phyloP scores from a whole-genome alignment of 2,329 filamentous ascomycete species.

The Fonsecaea pedrosoi region DNA sequence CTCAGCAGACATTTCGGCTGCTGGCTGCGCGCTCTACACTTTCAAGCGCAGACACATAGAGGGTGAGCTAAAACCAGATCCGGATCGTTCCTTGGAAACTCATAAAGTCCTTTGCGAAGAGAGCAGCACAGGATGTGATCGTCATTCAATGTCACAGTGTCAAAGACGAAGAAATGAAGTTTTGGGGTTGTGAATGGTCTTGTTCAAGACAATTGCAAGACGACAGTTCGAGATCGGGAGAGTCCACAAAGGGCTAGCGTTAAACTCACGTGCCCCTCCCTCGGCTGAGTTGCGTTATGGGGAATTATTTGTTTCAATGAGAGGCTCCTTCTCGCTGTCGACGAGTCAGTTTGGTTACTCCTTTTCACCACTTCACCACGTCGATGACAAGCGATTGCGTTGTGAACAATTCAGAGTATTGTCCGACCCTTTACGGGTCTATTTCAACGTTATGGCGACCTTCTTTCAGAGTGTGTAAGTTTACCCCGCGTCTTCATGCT shows the following conservation, averaged over 20 bases:
- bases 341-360: slow-evolving; percentile 25
- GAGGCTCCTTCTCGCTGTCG: slow-evolving; percentile 9
- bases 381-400: slow-evolving; percentile 19
- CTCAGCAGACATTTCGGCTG: slow-evolving; percentile 35
- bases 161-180: background rate
- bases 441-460: slow-evolving; percentile 50
- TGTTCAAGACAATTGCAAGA: background rate
- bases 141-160: background rate
- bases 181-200: background rate
- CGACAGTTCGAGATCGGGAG: background rate
- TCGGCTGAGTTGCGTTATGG: slow-evolving; percentile 25
- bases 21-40: background rate
- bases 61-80: background rate
- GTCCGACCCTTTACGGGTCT: slow-evolving; percentile 14
- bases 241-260: slow-evolving; percentile 22
- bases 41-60: background rate
- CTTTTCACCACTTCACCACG: slow-evolving; percentile 19
- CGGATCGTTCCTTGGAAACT: background rate
- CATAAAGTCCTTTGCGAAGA: background rate
- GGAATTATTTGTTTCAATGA: slow-evolving; percentile 17
- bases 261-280: background rate
- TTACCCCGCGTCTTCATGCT: slow-evolving; percentile 13
- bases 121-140: background rate
- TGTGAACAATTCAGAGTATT: slow-evolving; percentile 9
- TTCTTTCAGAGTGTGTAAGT: slow-evolving; percentile 59